A percentile compares a stretch with the other conserved stretches of the same genome.
These are phyloP conservation scores for Oleoguttula mirabilis DNA, from an alignment of 495 filamentous ascomycete species.

Conservation along the genomic window DNA sequence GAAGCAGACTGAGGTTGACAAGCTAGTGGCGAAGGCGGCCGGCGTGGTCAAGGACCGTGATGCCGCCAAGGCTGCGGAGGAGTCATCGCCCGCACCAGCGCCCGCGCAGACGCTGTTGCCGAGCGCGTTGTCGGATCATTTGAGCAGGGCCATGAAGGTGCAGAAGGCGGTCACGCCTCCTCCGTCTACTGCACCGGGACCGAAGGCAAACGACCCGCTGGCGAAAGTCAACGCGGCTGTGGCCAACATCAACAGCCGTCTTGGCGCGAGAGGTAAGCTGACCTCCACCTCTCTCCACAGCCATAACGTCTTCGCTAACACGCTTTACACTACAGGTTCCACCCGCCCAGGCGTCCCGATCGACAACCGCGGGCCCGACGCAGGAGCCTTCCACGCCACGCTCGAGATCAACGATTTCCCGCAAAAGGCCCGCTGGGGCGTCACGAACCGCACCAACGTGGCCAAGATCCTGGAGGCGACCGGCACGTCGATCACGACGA, in stretches of 20 bases:
- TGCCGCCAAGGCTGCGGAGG: slow-evolving; percentile 34
- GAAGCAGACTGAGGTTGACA: slow-evolving; percentile 34
- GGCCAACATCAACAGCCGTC: slow-evolving; percentile 71
- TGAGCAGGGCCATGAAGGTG: slow-evolving; percentile 67
- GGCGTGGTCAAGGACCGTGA: slow-evolving; percentile 28
- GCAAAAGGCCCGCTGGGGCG: slow-evolving; percentile 96
- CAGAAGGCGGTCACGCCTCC: slow-evolving; percentile 56
- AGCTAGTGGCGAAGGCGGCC: slow-evolving; percentile 50
- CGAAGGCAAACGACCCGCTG: slow-evolving; percentile 52
- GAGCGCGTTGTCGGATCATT: slow-evolving; percentile 26
- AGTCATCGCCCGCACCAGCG: too few relatives aligned
- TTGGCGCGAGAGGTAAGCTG: slow-evolving; percentile 51
- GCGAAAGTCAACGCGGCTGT: slow-evolving; percentile 73
- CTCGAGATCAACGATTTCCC: slow-evolving; percentile 99
- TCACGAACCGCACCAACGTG: slow-evolving; percentile 97
- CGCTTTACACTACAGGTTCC: too few relatives aligned
- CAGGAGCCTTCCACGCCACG: slow-evolving; percentile 92
- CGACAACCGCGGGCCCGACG: slow-evolving; percentile 97
- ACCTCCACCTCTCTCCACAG: neutral
- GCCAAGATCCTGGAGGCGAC: slow-evolving; percentile 94
- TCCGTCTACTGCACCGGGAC: slow-evolving; percentile 29
- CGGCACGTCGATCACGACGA: slow-evolving; percentile 93
- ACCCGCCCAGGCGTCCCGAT: slow-evolving; percentile 85
- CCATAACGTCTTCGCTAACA: too few relatives aligned
- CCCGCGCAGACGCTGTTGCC: slow-evolving; percentile 33